A percentile compares a stretch with the other conserved stretches of the same genome.
Conservation (phyloP, 495 filamentous ascomycete species). For the Penicillium cosmopolitanum region DNA sequence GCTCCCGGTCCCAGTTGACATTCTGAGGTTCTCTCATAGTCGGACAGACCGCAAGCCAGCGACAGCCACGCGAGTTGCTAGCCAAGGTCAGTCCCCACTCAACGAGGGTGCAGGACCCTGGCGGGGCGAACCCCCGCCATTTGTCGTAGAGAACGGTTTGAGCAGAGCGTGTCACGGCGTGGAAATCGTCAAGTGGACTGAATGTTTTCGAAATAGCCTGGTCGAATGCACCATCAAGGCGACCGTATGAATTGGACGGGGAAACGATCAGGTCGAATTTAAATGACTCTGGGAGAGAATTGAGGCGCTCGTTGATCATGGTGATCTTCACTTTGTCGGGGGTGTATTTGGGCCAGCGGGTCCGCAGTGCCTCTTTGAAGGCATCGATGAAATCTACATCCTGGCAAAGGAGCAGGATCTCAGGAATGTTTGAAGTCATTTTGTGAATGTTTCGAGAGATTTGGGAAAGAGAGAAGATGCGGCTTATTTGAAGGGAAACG, state of each 20-base stretch:
- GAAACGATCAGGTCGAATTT: conserved; percentile 54
- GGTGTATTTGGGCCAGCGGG: conserved; percentile 23
- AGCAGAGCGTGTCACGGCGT: conserved; percentile 45
- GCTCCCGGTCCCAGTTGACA: conserved; percentile 53
- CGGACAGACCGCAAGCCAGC: conserved; percentile 53
- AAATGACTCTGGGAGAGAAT: conserved; percentile 25
- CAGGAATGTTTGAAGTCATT: conserved; percentile 40
- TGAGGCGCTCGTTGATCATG: conserved; percentile 40
- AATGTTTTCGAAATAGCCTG: conserved; percentile 54
- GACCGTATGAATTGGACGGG: conserved; percentile 56
- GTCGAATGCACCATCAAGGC: conserved; percentile 57
- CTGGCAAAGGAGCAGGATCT: conserved; percentile 45
- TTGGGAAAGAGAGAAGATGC: neutral
- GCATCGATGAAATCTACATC: conserved; percentile 32
- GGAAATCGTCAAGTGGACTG: conserved; percentile 46
- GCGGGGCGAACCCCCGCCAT: conserved; percentile 52
- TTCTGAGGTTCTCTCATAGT: conserved; percentile 50
- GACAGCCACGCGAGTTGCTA: conserved; percentile 40
- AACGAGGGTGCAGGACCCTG: conserved; percentile 51
- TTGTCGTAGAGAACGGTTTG: conserved; percentile 48
- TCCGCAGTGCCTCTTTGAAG: conserved; percentile 30
- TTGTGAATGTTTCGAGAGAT: conserved; percentile 4
- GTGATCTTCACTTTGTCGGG: conserved; percentile 31
- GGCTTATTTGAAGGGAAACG: neutral
- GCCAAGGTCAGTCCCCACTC: conserved; percentile 23